phyloP scores from a whole-genome alignment of 257 asterid genomes.

The Paulownia fortunei region DNA sequence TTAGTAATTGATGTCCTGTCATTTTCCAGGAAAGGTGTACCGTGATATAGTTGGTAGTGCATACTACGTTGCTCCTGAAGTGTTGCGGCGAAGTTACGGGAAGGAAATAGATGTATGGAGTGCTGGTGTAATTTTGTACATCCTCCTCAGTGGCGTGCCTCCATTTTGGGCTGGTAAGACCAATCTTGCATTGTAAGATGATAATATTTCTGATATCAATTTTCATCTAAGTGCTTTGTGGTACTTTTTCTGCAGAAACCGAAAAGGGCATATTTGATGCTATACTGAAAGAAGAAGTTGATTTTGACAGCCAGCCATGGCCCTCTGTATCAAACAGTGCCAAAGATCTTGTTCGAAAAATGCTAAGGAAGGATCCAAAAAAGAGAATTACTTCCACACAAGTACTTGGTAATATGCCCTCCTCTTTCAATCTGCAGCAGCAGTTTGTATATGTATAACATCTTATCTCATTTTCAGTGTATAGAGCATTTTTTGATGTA shows the following conservation, averaged over 20 bases:
- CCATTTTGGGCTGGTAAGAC: conserved; percentile 95
- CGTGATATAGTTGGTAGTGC: conserved; percentile 93
- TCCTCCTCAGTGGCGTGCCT: conserved; percentile 89
- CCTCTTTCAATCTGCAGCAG: neutral
- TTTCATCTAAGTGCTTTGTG: conserved; percentile 26
- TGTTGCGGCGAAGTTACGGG: conserved; percentile 75
- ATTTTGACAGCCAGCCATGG: conserved; percentile 90
- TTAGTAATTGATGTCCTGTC: conserved; percentile 1
- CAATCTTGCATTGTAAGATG: neutral
- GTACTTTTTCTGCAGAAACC: conserved; percentile 61
- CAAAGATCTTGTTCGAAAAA: conserved; percentile 81
- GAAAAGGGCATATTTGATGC: conserved; percentile 96
- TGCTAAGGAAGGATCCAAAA: conserved; percentile 87
- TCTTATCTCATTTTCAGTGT: neutral
- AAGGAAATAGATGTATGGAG: conserved; percentile 93
- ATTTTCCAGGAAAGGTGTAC: conserved; percentile 75
- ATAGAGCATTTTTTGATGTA: neutral
- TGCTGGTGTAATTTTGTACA: conserved; percentile 90
- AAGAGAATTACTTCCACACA: conserved; percentile 76
- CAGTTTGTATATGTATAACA: neutral
- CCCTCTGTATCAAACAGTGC: conserved; percentile 80
- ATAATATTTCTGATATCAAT: neutral
- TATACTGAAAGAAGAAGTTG: conserved; percentile 80
- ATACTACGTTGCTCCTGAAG: conserved; percentile 93
- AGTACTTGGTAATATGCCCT: conserved; percentile 72